Conservation (phyloP, 2,329 filamentous ascomycete genomes). For the Helicocarpus griseus region DNA sequence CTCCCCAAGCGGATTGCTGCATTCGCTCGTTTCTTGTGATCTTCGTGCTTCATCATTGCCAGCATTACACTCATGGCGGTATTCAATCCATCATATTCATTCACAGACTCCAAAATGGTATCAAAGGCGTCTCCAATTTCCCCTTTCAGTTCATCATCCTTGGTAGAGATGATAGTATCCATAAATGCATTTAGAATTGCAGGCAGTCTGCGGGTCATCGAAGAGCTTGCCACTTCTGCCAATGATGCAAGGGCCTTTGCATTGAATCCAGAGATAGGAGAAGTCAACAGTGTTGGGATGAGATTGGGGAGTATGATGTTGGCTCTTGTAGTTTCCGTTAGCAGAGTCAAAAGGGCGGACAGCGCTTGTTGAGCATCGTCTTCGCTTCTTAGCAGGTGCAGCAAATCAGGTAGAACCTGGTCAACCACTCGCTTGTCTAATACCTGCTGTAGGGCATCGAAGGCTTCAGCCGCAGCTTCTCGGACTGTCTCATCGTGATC, state of each 20-base stretch:
- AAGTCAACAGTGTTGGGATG: constrained; percentile 80
- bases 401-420: constrained; percentile 84
- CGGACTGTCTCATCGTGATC: constrained; percentile 83
- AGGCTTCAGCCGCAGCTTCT: constrained; percentile 93
- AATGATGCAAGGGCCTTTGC: constrained; percentile 87
- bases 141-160: constrained; percentile 60
- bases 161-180: constrained; percentile 71
- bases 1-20: constrained; percentile 71
- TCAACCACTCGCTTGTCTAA: constrained; percentile 91
- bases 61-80: constrained; percentile 92
- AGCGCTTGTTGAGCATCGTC: constrained; percentile 85
- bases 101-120: constrained; percentile 80
- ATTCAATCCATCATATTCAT: constrained; percentile 92
- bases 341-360: constrained; percentile 80
- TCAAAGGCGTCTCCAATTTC: constrained; percentile 79
- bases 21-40: constrained; percentile 70
- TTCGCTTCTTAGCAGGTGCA: constrained; percentile 79
- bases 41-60: constrained; percentile 79
- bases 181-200: constrained; percentile 88
- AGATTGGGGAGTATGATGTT: constrained; percentile 96
- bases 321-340: constrained; percentile 85
- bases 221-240: constrained; percentile 77
- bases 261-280: constrained; percentile 90
- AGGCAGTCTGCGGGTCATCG: constrained; percentile 84
- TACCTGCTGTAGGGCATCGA: constrained; percentile 87